These are phyloP conservation scores for Trametes cingulata DNA, from an alignment of 768 basidiomycete species.

Conservation along the genomic window DNA sequence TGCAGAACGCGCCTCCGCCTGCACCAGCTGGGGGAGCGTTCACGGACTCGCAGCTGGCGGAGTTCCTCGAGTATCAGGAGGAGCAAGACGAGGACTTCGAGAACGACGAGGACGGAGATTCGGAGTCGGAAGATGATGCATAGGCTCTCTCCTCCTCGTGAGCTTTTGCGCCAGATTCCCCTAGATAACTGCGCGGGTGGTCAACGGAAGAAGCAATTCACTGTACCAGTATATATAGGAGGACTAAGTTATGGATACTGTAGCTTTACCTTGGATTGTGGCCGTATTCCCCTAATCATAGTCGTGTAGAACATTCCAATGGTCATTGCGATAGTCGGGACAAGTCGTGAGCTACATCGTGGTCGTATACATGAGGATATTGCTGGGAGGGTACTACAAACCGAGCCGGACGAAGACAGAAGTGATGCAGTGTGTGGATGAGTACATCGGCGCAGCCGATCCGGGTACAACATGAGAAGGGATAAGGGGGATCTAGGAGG, in stretches of 20 bases:
- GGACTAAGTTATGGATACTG: background rate
- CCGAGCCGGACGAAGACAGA: background rate
- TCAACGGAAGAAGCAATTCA: too few relatives aligned
- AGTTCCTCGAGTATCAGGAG: background rate
- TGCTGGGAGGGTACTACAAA: background rate
- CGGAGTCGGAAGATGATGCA: too few relatives aligned
- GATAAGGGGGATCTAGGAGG: background rate
- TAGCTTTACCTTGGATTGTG: background rate
- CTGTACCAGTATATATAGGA: too few relatives aligned
- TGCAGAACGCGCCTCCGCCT: background rate
- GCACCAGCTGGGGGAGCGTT: background rate
- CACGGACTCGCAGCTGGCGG: background rate
- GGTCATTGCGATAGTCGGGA: background rate
- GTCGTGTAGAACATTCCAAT: background rate
- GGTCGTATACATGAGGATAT: conserved; percentile 1
- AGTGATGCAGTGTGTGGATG: background rate
- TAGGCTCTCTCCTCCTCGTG: too few relatives aligned
- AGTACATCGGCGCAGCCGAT: conserved; percentile 5
- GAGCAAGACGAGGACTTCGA: background rate
- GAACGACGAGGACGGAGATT: too few relatives aligned
- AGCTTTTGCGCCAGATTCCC: too few relatives aligned
- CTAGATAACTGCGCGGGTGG: too few relatives aligned
- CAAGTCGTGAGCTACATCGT: conserved; percentile 15
- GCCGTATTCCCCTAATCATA: background rate
- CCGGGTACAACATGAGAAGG: background rate